A percentile compares a stretch with the other conserved stretches of the same genome.
These are phyloP conservation scores for Seminavis robusta DNA, from an alignment of 108 stramenopile species.

Conservation along the genomic window DNA sequence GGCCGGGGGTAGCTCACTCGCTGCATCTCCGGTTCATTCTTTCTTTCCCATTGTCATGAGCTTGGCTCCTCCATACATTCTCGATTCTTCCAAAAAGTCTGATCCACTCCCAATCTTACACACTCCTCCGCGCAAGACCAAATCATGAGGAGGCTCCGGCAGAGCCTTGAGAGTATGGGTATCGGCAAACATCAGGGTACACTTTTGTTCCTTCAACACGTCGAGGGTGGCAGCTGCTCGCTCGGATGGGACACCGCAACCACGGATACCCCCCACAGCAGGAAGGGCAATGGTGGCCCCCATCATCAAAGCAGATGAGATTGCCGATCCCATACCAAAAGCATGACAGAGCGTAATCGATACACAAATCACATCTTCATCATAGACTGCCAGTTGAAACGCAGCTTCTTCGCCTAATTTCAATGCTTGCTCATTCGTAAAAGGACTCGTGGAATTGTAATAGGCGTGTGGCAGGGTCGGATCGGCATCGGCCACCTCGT, in stretches of 20 bases:
- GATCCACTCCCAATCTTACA: constrained; percentile 43
- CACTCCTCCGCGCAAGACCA: constrained; percentile 31
- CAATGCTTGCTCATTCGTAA: constrained; percentile 28
- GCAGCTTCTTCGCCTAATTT: constrained; percentile 24
- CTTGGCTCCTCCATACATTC: no score
- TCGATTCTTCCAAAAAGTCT: constrained; percentile 26
- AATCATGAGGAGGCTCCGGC: constrained; percentile 14
- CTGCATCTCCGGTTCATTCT: no score
- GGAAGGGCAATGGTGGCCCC: constrained; percentile 41
- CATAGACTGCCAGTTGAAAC: constrained; percentile 15
- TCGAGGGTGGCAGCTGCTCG: constrained; percentile 35
- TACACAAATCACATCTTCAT: constrained; percentile 35
- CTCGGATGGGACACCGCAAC: constrained; percentile 49
- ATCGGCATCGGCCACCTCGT: constrained; percentile 7
- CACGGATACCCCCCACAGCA: constrained; percentile 42
- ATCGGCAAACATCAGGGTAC: constrained; percentile 44
- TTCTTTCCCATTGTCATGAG: no score
- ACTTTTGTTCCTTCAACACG: constrained; percentile 28
- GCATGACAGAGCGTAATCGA: constrained; percentile 42
- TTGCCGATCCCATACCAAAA: constrained; percentile 51
- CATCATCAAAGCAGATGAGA: constrained; percentile 10
- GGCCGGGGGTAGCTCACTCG: no score
- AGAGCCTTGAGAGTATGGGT: constrained; percentile 47
- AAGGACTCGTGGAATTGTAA: constrained; percentile 23
- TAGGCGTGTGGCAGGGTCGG: constrained; percentile 16